Evolutionary conservation across 2,329 filamentous ascomycete species (phyloP), one percentile per base, ranked within the genome.

Genomic region (Rhinocladiella mackenziei): DNA sequence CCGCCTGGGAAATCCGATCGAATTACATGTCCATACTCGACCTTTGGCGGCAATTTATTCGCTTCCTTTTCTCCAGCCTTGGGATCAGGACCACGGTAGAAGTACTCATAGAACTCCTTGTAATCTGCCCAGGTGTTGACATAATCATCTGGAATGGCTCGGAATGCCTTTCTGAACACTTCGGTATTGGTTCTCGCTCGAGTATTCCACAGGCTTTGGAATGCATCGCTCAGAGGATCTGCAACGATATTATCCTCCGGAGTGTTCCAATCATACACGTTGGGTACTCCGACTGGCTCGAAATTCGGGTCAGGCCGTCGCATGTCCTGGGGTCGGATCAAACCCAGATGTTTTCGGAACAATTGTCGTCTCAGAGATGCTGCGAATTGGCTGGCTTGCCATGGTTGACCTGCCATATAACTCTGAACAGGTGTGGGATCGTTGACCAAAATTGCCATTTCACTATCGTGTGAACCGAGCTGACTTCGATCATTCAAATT

Each of bases 401-500:
- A 94, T 1, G 81, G 76, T 57, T 85, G 64, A 2, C 89, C 89
- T 54, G 85, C 76, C 88, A 97, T 95, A 17, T 65, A 78, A 4
- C 79, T 88, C 5, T 78, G 72, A 2, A 96, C 68, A 4, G 70
- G 75, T 6, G 81, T 81, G 0, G 78, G 84, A 62, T 97, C 91
- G 59, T 94, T 84, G 75, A 96, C 86, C 33, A 97, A 81, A 42
- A 96, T 85, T 28, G 86, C 84, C 28, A 97, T 76, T 63, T 97
- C 91, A 36, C 85, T 92, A 65, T 97, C 91, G 64, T 95, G 91
- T 56, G 83, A 79, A 10, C 91, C 91, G 4, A 92, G 70, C 65
- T 95, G 89, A 38, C 86, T 81, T 42, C 91, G 83, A 62, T 97
- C 91, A 63, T 96, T 97, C 58, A 96, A 75, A 65, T 96, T 97